Base-by-base conservation (phyloP, 495 filamentous ascomycete genomes). In the Daldinia decipiens region DNA sequence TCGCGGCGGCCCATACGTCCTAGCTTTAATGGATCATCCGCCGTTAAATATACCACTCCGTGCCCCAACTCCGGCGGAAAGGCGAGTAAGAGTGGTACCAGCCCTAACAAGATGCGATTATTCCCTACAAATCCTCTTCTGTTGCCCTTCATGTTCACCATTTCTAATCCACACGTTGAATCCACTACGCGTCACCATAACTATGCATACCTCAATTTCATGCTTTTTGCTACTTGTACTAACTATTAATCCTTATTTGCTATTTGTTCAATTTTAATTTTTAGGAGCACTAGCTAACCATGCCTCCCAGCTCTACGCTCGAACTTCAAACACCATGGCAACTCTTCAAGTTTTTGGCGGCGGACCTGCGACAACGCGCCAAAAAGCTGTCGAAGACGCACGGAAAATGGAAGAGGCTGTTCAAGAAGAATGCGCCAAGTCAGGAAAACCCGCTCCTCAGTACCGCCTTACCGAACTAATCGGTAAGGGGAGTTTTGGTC, bases 401-500 rank as follows among this genome's bases (percentile, higher is more conserved):
- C 79, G 78, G 40, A 84, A 84, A 70, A 87, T 87, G 84, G 82
- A 87, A 70, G 77, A 74, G 21, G 65, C 73, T 8, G 84, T 87
- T 52, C 70, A 80, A 64, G 85, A 87, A 58, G 81, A 81, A 55
- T 85, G 81, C 70, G 73, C 57, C 53, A 84, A 81, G 60, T 79
- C 79, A 17, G 84, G 83, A 38, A 84, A 84, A 47, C 79, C 81
- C 2, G 68, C 75, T 4, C 86, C 86, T 0, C 78, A 74, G 5
- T 99, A 97, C 70, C 88, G 88, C 12, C 92, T 99, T 43, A 84
- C 91, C 39, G 95, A 98, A 78, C 81, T 98, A 62, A 95, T 97
- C 65, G 95, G 95, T 19, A 98, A 98, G 79, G 95, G 95, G n/a
- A 90, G 90, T 4, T 98, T 93, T 80, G 96, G 95, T 17, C 89